Evolutionary conservation across 2,329 filamentous ascomycete genomes (phyloP), one percentile per base, ranked within the genome.

Genomic region (Atkinsonella texensis): DNA sequence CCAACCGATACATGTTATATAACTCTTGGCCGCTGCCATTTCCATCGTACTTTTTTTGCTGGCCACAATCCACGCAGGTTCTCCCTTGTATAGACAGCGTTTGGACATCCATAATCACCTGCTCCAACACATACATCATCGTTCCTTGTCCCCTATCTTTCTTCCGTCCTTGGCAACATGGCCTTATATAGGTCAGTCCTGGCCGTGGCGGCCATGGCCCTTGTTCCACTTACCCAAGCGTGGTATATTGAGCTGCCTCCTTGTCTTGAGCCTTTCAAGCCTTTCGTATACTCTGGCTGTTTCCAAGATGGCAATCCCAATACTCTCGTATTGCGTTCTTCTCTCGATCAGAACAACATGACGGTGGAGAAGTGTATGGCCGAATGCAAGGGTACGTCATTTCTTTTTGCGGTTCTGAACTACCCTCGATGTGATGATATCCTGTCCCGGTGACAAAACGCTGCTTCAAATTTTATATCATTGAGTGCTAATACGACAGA

Each of bases 211-310:
- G 68, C 68, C 17, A 58, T 70, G 49, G 62, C 69, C 46, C 55
- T 75, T 53, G 57, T 68, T 51, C 62, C 63, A 31, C 55, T 59
- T 49, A 65, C 43, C 43, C 62, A 65, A 18, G 73, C 73, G 43
- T 69, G 65, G 64, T 69, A 72, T 57, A 58, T 69, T 44, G 65
- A 73, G 54, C 64, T 74, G 8, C 74, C 74, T 17, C 60, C 71
- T 9, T 77, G 74, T 57, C 59, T 69, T 5, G 61, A 66, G 13
- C 60, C 68, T 31, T 76, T 73, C 63, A 65, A 70, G 55, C 74
- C 74, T 1, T 77, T 72, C 55, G 65, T 71, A 50, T 72, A 70
- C 58, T 62, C 67, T n/a, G 74, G 74, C 45, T 77, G 74, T 62
- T 76, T 68, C 62, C 55, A 64, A 51, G 72, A 75, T 47, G 65